These are phyloP conservation scores for Ambispora gerdemannii DNA, from an alignment of 192 early-diverging fungal species.

Conservation along the genomic window DNA sequence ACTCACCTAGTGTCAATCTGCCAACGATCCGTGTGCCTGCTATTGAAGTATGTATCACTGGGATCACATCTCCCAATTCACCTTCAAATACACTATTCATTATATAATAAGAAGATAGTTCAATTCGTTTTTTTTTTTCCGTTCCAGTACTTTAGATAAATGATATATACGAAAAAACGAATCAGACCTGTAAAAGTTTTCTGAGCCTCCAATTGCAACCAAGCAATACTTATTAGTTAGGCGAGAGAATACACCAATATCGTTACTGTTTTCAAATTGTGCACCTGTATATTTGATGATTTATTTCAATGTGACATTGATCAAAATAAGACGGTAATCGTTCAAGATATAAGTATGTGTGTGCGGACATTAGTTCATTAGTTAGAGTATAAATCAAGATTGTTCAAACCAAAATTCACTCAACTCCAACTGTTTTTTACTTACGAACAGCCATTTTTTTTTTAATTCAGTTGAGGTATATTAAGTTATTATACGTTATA, in stretches of 20 bases:
- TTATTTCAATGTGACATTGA: background rate
- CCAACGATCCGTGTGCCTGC: constrained; percentile 96
- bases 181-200: constrained; percentile 96
- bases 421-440: background rate
- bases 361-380: background rate
- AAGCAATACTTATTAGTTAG: constrained; percentile 98
- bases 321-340: background rate
- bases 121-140: too few species aligned
- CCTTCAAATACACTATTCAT: constrained; percentile 86
- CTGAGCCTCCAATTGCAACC: constrained; percentile 95
- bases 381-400: background rate
- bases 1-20: constrained; percentile 73
- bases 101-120: background rate
- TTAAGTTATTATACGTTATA: too few species aligned
- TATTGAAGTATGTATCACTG: constrained; percentile 95
- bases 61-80: constrained; percentile 92
- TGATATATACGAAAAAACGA: too few species aligned
- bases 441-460: constrained; percentile 26
- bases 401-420: background rate
- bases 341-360: background rate
- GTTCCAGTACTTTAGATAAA: background rate
- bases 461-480: background rate
- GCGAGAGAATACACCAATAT: constrained; percentile 96
- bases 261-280: constrained; percentile 99
- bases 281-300: constrained; percentile 74